These are phyloP conservation scores for Leccinum solheimii DNA, from an alignment of 1,284 basidiomycete genomes.

Conservation along the genomic window DNA sequence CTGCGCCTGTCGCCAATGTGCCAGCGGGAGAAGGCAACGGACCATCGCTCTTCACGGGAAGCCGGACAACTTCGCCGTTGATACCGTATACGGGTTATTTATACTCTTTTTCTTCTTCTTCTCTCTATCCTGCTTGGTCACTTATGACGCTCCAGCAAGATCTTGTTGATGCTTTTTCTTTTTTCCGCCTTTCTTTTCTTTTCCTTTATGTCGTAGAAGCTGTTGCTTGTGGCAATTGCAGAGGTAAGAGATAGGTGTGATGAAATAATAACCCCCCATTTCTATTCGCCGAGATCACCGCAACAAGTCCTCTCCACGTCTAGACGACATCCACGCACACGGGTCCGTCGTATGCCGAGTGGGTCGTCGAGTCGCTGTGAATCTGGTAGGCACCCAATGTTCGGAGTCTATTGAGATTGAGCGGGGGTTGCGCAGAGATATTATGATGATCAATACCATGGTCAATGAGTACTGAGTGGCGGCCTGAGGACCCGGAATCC, in stretches of 20 bases:
- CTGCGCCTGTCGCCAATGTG: constrained; percentile 15
- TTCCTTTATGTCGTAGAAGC: constrained; percentile 4
- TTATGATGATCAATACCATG: too few relatives aligned
- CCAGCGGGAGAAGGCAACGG: constrained; percentile 17
- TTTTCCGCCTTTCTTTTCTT: neutral
- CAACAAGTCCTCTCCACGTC: too few relatives aligned
- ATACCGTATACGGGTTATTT: constrained; percentile 22
- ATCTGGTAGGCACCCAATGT: too few relatives aligned
- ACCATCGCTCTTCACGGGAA: constrained; percentile 15
- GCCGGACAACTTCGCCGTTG: constrained; percentile 30
- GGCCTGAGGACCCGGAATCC: too few relatives aligned
- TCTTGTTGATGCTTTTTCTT: constrained; percentile 4
- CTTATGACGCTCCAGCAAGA: constrained; percentile 1
- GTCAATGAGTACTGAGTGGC: too few relatives aligned
- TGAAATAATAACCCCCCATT: neutral
- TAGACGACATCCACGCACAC: too few relatives aligned
- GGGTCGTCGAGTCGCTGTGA: too few relatives aligned
- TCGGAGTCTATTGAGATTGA: too few relatives aligned
- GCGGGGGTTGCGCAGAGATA: too few relatives aligned
- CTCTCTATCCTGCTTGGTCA: neutral
- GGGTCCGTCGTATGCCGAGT: neutral
- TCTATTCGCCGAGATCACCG: neutral
- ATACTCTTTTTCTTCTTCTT: neutral
- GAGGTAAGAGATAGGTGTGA: constrained; percentile 3
- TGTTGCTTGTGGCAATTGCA: neutral